Evolutionary conservation across 345 rosid genomes (phyloP).

Genomic region (Theobroma cacao): DNA sequence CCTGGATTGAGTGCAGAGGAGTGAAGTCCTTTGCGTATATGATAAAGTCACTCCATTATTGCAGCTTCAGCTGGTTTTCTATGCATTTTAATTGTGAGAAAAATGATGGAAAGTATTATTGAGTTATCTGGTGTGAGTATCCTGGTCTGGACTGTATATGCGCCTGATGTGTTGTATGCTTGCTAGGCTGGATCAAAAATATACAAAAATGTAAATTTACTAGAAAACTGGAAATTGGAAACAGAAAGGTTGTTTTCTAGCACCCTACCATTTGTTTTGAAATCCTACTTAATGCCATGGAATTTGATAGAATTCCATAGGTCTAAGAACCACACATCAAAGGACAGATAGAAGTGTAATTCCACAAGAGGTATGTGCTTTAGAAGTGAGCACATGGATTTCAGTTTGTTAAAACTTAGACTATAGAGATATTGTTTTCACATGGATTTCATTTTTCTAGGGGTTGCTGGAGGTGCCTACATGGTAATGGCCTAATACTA

Average conservation of each 20-base stretch:
- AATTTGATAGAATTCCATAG: background rate
- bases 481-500: too few species aligned
- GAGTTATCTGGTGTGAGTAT: too few species aligned
- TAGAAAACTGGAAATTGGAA: too few species aligned
- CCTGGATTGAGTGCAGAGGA: background rate
- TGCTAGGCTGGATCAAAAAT: too few species aligned
- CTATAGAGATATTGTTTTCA: too few species aligned
- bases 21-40: background rate
- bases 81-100: background rate
- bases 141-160: background rate
- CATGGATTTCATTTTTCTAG: too few species aligned
- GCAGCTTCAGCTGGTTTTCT: background rate
- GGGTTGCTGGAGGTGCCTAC: too few species aligned
- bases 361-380: background rate
- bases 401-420: too few species aligned
- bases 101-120: background rate
- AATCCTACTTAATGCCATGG: background rate
- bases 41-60: background rate
- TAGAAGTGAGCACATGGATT: too few species aligned
- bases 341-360: background rate
- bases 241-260: too few species aligned
- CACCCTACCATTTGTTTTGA: too few species aligned
- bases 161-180: background rate
- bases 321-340: background rate
- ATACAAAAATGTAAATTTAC: too few species aligned